These are phyloP conservation scores for Candida tallmaniae DNA, from an alignment of 805 yeast genomes.

Conservation along the genomic window DNA sequence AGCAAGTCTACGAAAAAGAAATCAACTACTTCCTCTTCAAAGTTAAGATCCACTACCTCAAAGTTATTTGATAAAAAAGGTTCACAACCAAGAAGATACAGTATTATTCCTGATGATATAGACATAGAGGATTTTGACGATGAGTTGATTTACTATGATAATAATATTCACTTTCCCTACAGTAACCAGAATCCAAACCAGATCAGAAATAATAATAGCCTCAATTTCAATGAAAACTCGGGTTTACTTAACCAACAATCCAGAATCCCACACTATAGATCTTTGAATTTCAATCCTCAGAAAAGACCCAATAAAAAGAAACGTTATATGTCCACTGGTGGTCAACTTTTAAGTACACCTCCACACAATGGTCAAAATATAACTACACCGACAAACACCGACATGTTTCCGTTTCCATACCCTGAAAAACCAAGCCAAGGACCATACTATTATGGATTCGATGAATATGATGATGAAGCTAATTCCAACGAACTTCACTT, in stretches of 20 bases:
- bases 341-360: slow-evolving; percentile 14
- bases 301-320: slow-evolving; percentile 22
- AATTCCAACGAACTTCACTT: slow-evolving; percentile 11
- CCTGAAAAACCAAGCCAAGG: slow-evolving; percentile 19
- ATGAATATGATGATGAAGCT: slow-evolving; percentile 35
- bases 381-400: slow-evolving; percentile 13
- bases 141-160: slow-evolving; percentile 45
- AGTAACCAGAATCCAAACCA: slow-evolving; percentile 8
- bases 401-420: slow-evolving; percentile 33
- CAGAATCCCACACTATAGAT: slow-evolving; percentile 37
- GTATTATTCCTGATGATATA: slow-evolving; percentile 63
- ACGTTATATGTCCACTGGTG: slow-evolving; percentile 37
- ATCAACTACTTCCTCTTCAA: slow-evolving; percentile 34
- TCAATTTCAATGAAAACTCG: slow-evolving; percentile 24
- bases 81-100: slow-evolving; percentile 65
- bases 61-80: slow-evolving; percentile 71
- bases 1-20: slow-evolving; percentile 22
- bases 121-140: slow-evolving; percentile 54
- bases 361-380: slow-evolving; percentile 1
- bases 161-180: slow-evolving; percentile 36
- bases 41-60: slow-evolving; percentile 64
- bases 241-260: slow-evolving; percentile 21
- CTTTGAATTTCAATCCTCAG: slow-evolving; percentile 32
- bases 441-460: slow-evolving; percentile 33
- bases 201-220: slow-evolving; percentile 11